These are phyloP conservation scores for Trichophyton mentagrophytes DNA, from an alignment of 2,329 filamentous ascomycete genomes.

Conservation along the genomic window DNA sequence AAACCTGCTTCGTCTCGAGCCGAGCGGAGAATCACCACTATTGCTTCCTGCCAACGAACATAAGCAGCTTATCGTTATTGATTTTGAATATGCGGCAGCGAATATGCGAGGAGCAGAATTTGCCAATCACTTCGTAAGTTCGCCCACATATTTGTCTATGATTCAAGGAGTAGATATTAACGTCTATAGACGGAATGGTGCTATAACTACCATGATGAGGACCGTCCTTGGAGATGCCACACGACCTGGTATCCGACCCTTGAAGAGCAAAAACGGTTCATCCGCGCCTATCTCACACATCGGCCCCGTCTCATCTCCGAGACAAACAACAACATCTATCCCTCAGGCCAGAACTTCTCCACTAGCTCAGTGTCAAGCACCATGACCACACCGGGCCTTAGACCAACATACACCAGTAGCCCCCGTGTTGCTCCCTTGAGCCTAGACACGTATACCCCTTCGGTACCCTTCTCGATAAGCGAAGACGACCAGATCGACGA, in stretches of 20 bases:
- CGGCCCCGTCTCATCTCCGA: constrained; percentile 41
- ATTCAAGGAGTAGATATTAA: not conserved
- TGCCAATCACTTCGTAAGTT: constrained; percentile 78
- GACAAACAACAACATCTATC: not conserved
- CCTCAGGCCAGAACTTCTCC: constrained; percentile 38
- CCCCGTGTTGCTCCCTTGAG: constrained; percentile 52
- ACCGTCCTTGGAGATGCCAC: constrained; percentile 54
- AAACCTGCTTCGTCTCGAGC: constrained; percentile 75
- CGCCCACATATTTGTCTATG: not conserved
- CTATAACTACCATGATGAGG: constrained; percentile 83
- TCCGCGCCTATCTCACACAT: constrained; percentile 78
- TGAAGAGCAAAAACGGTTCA: constrained; percentile 73
- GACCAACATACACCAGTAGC: constrained; percentile 20
- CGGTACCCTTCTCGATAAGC: constrained; percentile 21
- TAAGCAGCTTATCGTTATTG: constrained; percentile 92
- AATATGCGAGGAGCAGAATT: constrained; percentile 83
- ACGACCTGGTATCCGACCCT: constrained; percentile 58
- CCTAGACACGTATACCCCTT: constrained; percentile 58
- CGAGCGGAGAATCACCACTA: constrained; percentile 62
- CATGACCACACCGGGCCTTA: constrained; percentile 5
- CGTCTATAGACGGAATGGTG: constrained; percentile 65
- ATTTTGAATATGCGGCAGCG: constrained; percentile 92
- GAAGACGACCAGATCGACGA: constrained; percentile 54
- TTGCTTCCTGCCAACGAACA: constrained; percentile 83
- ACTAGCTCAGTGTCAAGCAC: constrained; percentile 28